Percentiles rank a stretch among this genome's conserved stretches.
Evolutionary conservation across 495 filamentous ascomycete species (phyloP).

Genomic region (Podospora pseudoanserina): DNA sequence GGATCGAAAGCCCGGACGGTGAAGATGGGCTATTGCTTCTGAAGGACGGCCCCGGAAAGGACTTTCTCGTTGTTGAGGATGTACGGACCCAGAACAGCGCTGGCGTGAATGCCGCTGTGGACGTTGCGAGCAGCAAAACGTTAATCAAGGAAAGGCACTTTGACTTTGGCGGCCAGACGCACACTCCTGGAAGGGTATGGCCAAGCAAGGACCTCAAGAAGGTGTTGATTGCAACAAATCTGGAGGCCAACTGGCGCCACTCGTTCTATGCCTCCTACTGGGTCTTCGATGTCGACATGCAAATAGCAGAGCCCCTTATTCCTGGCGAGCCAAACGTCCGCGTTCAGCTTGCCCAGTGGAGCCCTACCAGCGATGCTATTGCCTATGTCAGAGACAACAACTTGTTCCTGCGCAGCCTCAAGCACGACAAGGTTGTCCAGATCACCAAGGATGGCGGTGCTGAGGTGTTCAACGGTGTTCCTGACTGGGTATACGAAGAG

Average conservation of each 20-base stretch:
- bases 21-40: conserved; percentile 85
- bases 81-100: conserved; percentile 53
- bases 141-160: conserved; percentile 71
- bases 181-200: conserved; percentile 57
- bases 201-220: conserved; percentile 81
- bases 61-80: conserved; percentile 84
- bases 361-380: conserved; percentile 77
- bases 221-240: conserved; percentile 72
- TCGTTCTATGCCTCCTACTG: conserved; percentile 83
- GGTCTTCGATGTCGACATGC: conserved; percentile 87
- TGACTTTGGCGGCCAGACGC: conserved; percentile 47
- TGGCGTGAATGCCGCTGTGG: conserved; percentile 30
- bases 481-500: conserved; percentile 99
- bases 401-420: conserved; percentile 72
- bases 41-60: conserved; percentile 52
- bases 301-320: conserved; percentile 74
- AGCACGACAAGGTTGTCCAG: conserved; percentile 51
- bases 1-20: conserved; percentile 81
- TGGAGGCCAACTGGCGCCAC: conserved; percentile 78
- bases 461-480: conserved; percentile 92
- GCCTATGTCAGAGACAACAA: conserved; percentile 88
- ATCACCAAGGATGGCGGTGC: conserved; percentile 83
- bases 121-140: conserved; percentile 51
- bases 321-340: conserved; percentile 60
- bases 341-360: conserved; percentile 86